Conservation (phyloP, 495 filamentous ascomycete genomes). For the Hypoxylon crocopeplum region DNA sequence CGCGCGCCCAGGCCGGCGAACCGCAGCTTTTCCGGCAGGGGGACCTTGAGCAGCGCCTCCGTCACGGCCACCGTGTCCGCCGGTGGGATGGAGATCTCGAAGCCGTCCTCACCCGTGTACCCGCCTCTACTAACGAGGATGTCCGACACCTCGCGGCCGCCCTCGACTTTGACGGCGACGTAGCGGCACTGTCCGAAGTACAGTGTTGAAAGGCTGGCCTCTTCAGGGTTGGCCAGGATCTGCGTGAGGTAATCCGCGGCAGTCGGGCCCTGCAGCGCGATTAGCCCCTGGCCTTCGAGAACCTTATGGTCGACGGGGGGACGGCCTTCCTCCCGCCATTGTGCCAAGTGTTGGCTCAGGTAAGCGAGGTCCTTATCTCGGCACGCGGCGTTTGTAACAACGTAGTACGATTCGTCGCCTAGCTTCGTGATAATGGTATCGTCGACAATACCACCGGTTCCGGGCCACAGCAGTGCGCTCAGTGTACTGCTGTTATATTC, state of each 20-base stretch:
- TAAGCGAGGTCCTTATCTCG: slow-evolving; percentile 84
- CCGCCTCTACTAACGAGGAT: slow-evolving; percentile 85
- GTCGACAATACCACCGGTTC: slow-evolving; percentile 89
- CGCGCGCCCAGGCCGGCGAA: slow-evolving; percentile 89
- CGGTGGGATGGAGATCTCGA: slow-evolving; percentile 86
- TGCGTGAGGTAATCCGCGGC: slow-evolving; percentile 67
- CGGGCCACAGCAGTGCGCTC: slow-evolving; percentile 76
- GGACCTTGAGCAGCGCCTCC: slow-evolving; percentile 68
- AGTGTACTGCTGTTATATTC: slow-evolving; percentile 69
- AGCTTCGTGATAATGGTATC: slow-evolving; percentile 88
- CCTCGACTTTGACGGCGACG: slow-evolving; percentile 57
- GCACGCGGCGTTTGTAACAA: slow-evolving; percentile 96
- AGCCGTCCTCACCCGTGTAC: slow-evolving; percentile 98
- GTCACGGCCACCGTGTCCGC: slow-evolving; percentile 60
- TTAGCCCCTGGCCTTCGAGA: slow-evolving; percentile 72
- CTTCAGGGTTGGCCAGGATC: slow-evolving; percentile 54
- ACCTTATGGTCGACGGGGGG: slow-evolving; percentile 42
- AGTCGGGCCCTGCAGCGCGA: slow-evolving; percentile 89
- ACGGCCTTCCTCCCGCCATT: slow-evolving; percentile 59
- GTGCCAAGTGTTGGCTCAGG: slow-evolving; percentile 68
- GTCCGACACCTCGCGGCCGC: slow-evolving; percentile 52
- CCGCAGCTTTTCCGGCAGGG: slow-evolving; percentile 67
- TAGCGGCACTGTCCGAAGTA: slow-evolving; percentile 80
- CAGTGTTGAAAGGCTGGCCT: slow-evolving; percentile 67
- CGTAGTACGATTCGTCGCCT: slow-evolving; percentile 74